Conservation (phyloP, 495 filamentous ascomycete genomes). For the Aspergillus ostianus region DNA sequence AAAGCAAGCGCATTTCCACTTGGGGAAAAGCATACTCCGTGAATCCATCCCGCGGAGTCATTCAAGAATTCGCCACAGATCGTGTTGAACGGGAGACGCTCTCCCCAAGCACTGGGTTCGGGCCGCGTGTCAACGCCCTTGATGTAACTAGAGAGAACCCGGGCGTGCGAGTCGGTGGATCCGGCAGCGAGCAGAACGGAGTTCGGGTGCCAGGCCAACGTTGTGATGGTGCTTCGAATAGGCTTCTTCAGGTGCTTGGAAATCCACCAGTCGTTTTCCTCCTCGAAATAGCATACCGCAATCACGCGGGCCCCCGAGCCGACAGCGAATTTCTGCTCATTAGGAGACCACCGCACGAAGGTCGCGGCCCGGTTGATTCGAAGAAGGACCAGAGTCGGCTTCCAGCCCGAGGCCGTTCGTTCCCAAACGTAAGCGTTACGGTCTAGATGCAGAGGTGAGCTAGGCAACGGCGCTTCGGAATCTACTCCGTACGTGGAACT, state of each 20-base stretch:
- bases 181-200: conserved; percentile 91
- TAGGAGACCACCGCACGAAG: conserved; percentile 95
- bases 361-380: conserved; percentile 97
- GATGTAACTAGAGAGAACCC: conserved; percentile 93
- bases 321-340: conserved; percentile 94
- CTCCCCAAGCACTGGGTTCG: conserved; percentile 88
- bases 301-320: conserved; percentile 94
- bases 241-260: conserved; percentile 99
- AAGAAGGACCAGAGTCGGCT: conserved; percentile 93
- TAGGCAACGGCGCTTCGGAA: conserved; percentile 8
- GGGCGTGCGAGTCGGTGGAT: conserved; percentile 94
- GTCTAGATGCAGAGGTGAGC: conserved; percentile 52
- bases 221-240: conserved; percentile 92
- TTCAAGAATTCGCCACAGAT: conserved; percentile 96
- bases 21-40: conserved; percentile 86
- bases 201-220: conserved; percentile 94
- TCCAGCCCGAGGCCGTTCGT: conserved; percentile 84
- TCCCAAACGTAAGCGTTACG: conserved; percentile 99
- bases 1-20: conserved; percentile 90
- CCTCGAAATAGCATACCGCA: conserved; percentile 97
- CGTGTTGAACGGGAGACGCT: conserved; percentile 93
- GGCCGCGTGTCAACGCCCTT: conserved; percentile 89
- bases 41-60: conserved; percentile 94
- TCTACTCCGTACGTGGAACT: conserved; percentile 15
- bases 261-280: conserved; percentile 99